phyloP scores from a whole-genome alignment of 371 early-diverging fungal genomes.

The Apophysomyces variabilis region DNA sequence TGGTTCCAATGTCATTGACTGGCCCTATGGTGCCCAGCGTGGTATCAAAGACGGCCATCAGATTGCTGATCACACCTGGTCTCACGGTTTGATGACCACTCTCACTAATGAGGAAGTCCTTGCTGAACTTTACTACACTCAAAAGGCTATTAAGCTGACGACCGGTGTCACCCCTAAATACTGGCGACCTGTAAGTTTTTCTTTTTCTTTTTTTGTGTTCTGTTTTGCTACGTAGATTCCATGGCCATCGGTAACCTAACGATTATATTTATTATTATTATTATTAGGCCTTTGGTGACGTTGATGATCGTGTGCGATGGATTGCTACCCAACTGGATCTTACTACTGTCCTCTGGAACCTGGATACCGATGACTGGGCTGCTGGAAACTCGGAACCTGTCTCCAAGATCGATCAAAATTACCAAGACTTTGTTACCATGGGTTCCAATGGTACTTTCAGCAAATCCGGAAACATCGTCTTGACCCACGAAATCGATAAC shows the following conservation, averaged over 20 bases:
- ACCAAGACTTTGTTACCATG: slow-evolving; percentile 41
- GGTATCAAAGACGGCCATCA: slow-evolving; percentile 58
- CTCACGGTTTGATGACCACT: slow-evolving; percentile 59
- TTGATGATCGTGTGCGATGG: slow-evolving; percentile 61
- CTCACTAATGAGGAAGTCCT: slow-evolving; percentile 58
- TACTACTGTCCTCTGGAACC: slow-evolving; percentile 55
- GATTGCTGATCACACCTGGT: slow-evolving; percentile 61
- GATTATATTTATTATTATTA: slow-evolving; percentile 11
- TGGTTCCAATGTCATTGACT: slow-evolving; percentile 54
- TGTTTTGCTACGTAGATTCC: too few species aligned
- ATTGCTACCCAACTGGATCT: slow-evolving; percentile 52
- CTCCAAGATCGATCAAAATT: slow-evolving; percentile 32
- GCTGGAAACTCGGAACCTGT: slow-evolving; percentile 32
- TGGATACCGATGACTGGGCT: slow-evolving; percentile 54
- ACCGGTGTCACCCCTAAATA: slow-evolving; percentile 59
- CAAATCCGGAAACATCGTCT: slow-evolving; percentile 42
- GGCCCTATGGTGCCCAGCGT: slow-evolving; percentile 58
- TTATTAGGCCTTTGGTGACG: slow-evolving; percentile 49
- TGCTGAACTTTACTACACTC: slow-evolving; percentile 60
- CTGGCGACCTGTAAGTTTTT: slow-evolving; percentile 54
- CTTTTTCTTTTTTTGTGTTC: background rate
- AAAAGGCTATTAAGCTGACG: slow-evolving; percentile 56
- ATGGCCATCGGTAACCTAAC: background rate
- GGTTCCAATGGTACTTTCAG: slow-evolving; percentile 53
- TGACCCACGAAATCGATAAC: slow-evolving; percentile 59